Evolutionary conservation across 192 early-diverging fungal species (phyloP).

Genomic region (Gryganskiella cystojenkinii): DNA sequence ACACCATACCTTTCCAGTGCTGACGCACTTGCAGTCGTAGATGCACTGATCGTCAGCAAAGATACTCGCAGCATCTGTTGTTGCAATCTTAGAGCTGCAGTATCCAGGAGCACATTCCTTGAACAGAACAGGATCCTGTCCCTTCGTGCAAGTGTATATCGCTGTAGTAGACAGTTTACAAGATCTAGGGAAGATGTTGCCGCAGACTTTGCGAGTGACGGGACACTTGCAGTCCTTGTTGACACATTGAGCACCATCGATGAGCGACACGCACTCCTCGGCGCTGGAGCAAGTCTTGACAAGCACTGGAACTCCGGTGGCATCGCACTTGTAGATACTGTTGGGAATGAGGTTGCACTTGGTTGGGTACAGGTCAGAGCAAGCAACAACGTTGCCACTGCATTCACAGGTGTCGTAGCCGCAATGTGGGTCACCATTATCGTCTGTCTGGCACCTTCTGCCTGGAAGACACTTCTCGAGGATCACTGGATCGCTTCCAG

Average conservation of each 20-base stretch:
- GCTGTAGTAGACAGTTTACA: not conserved
- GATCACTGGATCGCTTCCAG: not conserved
- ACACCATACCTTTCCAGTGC: not conserved
- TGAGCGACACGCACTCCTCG: not conserved
- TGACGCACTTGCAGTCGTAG: not conserved
- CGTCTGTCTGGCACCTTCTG: not conserved
- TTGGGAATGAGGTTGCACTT: not conserved
- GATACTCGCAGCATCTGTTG: not conserved
- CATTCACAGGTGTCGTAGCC: not conserved
- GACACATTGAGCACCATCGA: not conserved
- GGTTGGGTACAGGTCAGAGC: not conserved
- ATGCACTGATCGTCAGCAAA: not conserved
- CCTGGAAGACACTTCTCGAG: slow-evolving; percentile 4
- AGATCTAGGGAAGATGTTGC: not conserved
- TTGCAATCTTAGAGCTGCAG: not conserved
- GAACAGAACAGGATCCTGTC: not conserved
- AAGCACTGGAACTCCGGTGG: not conserved
- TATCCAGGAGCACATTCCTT: not conserved
- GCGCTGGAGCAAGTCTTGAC: not conserved
- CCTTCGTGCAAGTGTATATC: not conserved
- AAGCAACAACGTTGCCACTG: not conserved
- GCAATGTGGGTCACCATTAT: not conserved
- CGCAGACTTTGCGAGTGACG: not conserved
- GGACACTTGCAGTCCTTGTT: slow-evolving; percentile 3
- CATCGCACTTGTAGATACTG: not conserved